phyloP scores from a whole-genome alignment of 495 filamentous ascomycete genomes.

The Podospora appendiculata region DNA sequence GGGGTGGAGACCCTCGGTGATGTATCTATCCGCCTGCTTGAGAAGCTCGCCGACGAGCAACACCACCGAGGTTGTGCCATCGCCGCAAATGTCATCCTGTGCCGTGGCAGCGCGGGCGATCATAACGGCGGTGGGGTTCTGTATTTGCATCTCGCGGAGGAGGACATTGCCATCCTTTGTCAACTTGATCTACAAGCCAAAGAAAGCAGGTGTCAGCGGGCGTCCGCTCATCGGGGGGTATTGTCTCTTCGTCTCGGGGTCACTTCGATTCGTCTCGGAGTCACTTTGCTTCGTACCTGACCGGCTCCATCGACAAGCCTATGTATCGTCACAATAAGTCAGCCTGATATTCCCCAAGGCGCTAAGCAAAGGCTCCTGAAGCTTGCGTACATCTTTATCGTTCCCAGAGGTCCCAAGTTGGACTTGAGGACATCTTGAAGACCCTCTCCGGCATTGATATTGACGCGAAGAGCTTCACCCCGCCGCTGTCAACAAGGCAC shows the following conservation, averaged over 20 bases:
- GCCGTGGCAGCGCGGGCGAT: slow-evolving; percentile 96
- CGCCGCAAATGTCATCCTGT: slow-evolving; percentile 96
- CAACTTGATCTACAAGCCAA: slow-evolving; percentile 72
- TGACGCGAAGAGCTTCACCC: slow-evolving; percentile 91
- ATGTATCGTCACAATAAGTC: slow-evolving; percentile 15
- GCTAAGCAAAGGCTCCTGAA: background rate
- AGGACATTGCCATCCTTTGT: slow-evolving; percentile 98
- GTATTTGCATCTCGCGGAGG: slow-evolving; percentile 91
- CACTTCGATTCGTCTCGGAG: background rate
- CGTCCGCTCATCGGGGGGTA: background rate
- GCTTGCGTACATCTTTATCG: slow-evolving; percentile 80
- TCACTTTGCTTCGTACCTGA: slow-evolving; percentile 52
- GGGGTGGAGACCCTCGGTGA: slow-evolving; percentile 89
- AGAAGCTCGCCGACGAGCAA: slow-evolving; percentile 91
- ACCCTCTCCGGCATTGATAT: slow-evolving; percentile 93
- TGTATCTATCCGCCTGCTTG: slow-evolving; percentile 94
- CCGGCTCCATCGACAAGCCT: slow-evolving; percentile 96
- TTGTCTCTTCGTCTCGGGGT: slow-evolving; percentile 6
- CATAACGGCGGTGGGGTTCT: slow-evolving; percentile 93
- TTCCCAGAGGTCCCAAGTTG: slow-evolving; percentile 88
- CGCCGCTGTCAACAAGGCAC: slow-evolving; percentile 56
- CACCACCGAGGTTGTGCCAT: slow-evolving; percentile 96
- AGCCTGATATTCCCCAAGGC: slow-evolving; percentile 9
- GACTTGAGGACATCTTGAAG: slow-evolving; percentile 94
- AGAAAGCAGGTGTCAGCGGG: background rate